Base-by-base conservation (phyloP, 148 eudicot species). In the Rhododendron griersonianum region DNA sequence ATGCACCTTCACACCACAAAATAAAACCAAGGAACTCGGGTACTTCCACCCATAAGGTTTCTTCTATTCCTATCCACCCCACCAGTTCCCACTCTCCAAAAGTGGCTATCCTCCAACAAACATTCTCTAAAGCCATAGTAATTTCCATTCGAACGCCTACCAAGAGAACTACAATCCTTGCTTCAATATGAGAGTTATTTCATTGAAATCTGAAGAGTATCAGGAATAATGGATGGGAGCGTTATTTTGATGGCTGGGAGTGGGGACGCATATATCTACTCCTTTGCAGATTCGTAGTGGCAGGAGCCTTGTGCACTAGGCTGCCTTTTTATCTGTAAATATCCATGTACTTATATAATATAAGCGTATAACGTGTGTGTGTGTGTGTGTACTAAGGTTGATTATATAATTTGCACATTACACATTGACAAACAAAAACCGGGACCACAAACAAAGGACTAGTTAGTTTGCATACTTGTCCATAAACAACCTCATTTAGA, bases 401-500 rank as follows among this genome's bases (percentile, higher is more conserved):
- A 69, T 15, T 16, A 83, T 23, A 67, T 63, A 59, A 28, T 61
- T 45, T 83, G 30, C 57, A 69, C 35, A 15, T 30, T 67, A 69
- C 9, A 45, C 35, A 25, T 23, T 37, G 13, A 71, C 23, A 53
- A 19, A 73, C 16, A 71, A 18, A 51, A 83, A 41, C 28, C 78
- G 35, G 78, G 44, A 35, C 78, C 80, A 76, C 8, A 76, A 3
- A 19, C 41, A 85, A 30, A 74, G 33, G 77, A 86, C 16, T 13
- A 73, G 50, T 51, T 51, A 21, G 83, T 8, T 11, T 28, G 76
- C 87, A 80, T 85, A 93, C 99, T 95, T 96, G 98, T 84, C 98
- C 98, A 91, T 95, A 95, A 45, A 97, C 93, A 88, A 97, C 94
- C 85, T 95, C 94, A 88, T 94, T 94, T 76, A 97, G 88, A 86